Evolutionary conservation across 306 rosid genomes (phyloP).

Genomic region (Vigna angularis): DNA sequence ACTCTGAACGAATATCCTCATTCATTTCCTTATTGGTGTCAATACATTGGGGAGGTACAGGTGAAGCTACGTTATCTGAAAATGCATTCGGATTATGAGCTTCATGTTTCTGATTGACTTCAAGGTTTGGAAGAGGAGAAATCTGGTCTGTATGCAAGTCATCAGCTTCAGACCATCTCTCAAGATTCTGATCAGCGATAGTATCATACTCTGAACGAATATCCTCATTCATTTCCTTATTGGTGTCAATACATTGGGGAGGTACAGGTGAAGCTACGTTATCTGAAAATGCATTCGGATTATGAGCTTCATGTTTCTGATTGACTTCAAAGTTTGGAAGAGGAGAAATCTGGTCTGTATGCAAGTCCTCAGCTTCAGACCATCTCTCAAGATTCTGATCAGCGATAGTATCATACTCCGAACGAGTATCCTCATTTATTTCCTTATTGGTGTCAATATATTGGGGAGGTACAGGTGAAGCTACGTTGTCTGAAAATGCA

Average conservation of each 20-base stretch:
- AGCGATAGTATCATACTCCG: conserved; percentile 43
- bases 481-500: conserved; percentile 48
- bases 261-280: no score
- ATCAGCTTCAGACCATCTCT: conserved; percentile 33
- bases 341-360: conserved; percentile 57
- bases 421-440: conserved; percentile 45
- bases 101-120: conserved; percentile 55
- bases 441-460: conserved; percentile 53
- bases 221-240: no score
- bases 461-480: conserved; percentile 31
- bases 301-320: conserved; percentile 53
- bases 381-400: conserved; percentile 56
- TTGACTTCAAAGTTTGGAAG: conserved; percentile 50
- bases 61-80: no score
- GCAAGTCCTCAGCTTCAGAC: conserved; percentile 47
- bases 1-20: no score
- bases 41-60: no score
- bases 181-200: no score
- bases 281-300: no score
- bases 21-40: no score
- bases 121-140: conserved; percentile 59
- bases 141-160: conserved; percentile 52
- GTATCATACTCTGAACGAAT: no score
- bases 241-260: no score
- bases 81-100: not conserved